Percentiles rank a stretch among this genome's conserved stretches.
These are phyloP conservation scores for Beauveria rudraprayagi DNA, from an alignment of 2,329 filamentous ascomycete species.

Conservation along the genomic window DNA sequence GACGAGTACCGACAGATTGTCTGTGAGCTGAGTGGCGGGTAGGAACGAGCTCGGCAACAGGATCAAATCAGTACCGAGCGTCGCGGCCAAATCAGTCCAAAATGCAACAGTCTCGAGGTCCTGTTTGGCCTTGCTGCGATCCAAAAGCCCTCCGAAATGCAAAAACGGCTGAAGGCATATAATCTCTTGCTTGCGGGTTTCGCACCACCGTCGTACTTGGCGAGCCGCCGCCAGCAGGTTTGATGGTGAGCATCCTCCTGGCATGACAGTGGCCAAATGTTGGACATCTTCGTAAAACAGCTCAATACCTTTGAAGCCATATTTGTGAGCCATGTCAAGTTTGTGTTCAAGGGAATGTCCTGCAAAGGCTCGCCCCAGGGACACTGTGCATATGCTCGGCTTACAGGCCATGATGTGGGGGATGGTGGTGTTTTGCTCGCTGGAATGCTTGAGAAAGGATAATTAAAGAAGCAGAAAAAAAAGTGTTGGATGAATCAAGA, in stretches of 20 bases:
- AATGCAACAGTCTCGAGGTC: conserved; percentile 55
- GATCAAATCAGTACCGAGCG: conserved; percentile 62
- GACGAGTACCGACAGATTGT: conserved; percentile 48
- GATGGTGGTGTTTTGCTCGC: neutral
- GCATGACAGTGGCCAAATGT: conserved; percentile 43
- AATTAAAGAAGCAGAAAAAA: neutral
- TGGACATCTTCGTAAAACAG: conserved; percentile 71
- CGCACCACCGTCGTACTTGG: conserved; percentile 49
- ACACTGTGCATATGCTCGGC: conserved; percentile 68
- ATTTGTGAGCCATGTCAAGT: conserved; percentile 55
- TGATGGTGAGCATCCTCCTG: conserved; percentile 22
- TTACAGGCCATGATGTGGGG: conserved; percentile 21
- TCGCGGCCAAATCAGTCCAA: conserved; percentile 60
- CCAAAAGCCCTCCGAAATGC: conserved; percentile 66
- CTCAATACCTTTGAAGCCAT: conserved; percentile 64
- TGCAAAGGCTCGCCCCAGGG: conserved; percentile 60
- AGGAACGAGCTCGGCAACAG: conserved; percentile 68
- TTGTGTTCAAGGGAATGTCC: conserved; percentile 61
- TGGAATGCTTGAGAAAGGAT: neutral
- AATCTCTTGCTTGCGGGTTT: conserved; percentile 45
- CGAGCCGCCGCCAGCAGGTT: conserved; percentile 51
- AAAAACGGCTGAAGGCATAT: conserved; percentile 69
- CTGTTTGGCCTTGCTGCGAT: conserved; percentile 48
- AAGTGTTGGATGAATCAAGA: neutral
- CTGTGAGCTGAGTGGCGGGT: conserved; percentile 33